These are phyloP conservation scores for Metarhizium robertsii DNA, from an alignment of 2,329 filamentous ascomycete genomes.

Conservation along the genomic window DNA sequence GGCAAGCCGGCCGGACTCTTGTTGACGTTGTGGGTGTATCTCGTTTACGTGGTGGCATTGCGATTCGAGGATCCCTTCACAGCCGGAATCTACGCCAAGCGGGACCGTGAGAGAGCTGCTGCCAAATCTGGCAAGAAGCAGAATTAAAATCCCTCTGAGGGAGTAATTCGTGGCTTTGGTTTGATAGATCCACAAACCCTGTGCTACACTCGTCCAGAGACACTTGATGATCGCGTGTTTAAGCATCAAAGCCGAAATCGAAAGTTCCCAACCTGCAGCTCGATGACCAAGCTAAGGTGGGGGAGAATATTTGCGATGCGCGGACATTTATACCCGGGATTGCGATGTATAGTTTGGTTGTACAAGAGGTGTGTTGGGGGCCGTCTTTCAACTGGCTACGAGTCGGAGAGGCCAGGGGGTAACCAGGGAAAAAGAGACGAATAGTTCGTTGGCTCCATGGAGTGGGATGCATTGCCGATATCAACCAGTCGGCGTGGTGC, in stretches of 20 bases:
- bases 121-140: conserved; percentile 41
- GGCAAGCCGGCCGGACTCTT: conserved; percentile 81
- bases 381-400: conserved; percentile 12
- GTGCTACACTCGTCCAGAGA: neutral
- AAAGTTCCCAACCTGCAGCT: neutral
- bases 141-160: conserved; percentile 24
- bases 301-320: neutral
- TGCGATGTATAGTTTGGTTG: neutral
- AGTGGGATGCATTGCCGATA: neutral
- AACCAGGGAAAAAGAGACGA: neutral
- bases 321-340: neutral
- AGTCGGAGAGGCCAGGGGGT: neutral
- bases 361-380: neutral
- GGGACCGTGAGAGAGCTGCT: conserved; percentile 50
- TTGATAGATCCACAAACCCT: neutral
- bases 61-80: conserved; percentile 93
- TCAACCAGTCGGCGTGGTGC: conserved; percentile 5
- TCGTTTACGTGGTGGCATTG: conserved; percentile 73
- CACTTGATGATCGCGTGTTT: neutral
- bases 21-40: conserved; percentile 63
- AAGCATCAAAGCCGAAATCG: neutral
- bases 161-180: neutral
- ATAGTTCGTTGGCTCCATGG: neutral
- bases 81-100: conserved; percentile 81
- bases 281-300: neutral